Evolutionary conservation across 768 basidiomycete genomes (phyloP), one percentile per base, ranked within the genome.

Genomic region (Amanita molliuscula): DNA sequence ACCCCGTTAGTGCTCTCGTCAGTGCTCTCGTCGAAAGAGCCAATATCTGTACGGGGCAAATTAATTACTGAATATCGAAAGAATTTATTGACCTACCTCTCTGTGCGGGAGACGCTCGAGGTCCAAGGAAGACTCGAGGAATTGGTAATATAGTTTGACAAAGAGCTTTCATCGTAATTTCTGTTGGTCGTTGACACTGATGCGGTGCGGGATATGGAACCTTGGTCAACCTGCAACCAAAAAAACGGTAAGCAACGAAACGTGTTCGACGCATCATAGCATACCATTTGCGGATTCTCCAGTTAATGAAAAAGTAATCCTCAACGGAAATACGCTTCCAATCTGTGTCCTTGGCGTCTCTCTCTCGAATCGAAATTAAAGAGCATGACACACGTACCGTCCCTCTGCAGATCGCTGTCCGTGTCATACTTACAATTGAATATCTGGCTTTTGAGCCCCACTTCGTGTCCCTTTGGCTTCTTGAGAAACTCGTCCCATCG

Each of bases 291-390:
- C 58, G 59, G 7, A 65, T 65, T 3, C 47, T 50, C 66, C 67
- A 74, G 6, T 61, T 60, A 23, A 60, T 57, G 62, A 78, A 77
- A 68, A 75, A 77, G 6, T 52, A 53, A 11, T 62, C 59, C 34
- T 70, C 62, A 34, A 75, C 66, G 29, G 68, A 59, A 38, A 76
- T 66, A 7, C 67, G 58, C 52, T 76, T 77, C 78, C 78, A 79
- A 7, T 77, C 77, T 76, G 9, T 44, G 36, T 23, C 20, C 31
- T 13, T n/a, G 26, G 26, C 20, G 10, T 38, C 34, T n/a, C n/a
- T n/a, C n/a, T n/a, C n/a, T 21, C 26, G 28, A 48, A 26, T 3
- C 6, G 36, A 40, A 21, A 47, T 18, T 15, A 8, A 16, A 25
- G 7, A 25, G 18, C 23, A n/a, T 47, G 11, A n/a, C 7, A 48